Evolutionary conservation across 1,284 basidiomycete species (phyloP).

Genomic region (Boletus calvinii): DNA sequence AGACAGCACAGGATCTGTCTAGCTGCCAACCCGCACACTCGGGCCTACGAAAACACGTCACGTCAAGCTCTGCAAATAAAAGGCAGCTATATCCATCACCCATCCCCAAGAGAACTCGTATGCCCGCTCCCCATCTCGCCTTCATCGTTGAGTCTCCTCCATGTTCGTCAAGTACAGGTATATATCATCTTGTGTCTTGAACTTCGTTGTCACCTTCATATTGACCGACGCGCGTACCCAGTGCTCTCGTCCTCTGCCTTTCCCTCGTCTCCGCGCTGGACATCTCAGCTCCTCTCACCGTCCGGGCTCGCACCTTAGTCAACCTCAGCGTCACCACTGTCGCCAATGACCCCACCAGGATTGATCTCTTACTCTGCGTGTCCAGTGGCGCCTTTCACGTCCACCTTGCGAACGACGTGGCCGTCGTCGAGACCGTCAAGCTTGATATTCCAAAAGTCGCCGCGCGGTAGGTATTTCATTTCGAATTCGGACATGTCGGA

Average conservation of each 20-base stretch:
- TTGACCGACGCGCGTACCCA: background rate
- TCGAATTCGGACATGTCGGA: background rate
- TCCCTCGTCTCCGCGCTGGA: background rate
- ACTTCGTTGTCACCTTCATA: background rate
- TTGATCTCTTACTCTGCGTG: background rate
- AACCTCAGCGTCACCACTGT: background rate
- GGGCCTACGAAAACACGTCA: too few relatives aligned
- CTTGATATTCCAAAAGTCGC: background rate
- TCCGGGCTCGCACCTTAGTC: background rate
- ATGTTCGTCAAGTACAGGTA: conserved; percentile 10
- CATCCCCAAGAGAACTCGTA: background rate
- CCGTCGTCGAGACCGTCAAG: background rate
- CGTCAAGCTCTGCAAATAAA: background rate
- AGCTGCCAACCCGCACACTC: too few relatives aligned
- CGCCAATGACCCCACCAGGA: background rate
- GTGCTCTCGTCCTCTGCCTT: background rate
- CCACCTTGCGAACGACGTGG: background rate
- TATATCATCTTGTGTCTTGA: too few relatives aligned
- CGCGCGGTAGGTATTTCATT: background rate
- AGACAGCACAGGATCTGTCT: too few relatives aligned
- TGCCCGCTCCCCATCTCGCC: background rate
- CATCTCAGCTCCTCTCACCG: background rate
- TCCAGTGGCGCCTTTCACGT: background rate
- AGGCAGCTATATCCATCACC: background rate
- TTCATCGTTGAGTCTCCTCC: background rate